Base-by-base conservation (phyloP, 1,139 yeast genomes). In the Diutina ranongensis region DNA sequence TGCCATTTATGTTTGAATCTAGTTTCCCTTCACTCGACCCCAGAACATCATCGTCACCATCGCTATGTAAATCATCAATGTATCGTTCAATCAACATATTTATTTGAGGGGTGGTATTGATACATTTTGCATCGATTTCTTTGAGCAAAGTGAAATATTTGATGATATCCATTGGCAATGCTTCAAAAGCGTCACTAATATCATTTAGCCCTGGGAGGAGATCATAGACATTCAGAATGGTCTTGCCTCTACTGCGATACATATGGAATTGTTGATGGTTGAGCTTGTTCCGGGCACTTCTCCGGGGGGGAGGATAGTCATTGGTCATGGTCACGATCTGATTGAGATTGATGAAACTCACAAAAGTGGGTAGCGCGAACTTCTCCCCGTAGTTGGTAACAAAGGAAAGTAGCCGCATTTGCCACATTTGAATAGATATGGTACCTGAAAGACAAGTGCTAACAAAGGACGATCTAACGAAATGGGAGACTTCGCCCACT, bases 71-170 rank as follows among this genome's bases (percentile, higher is more conserved):
- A 21, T 55, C 54, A 13, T 64, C 67, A 49, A 82, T 66, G 57
- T 85, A 83, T 48, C 65, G 62, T 44, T 69, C 68, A 46, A 88
- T 83, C 51, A 74, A 70, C 15, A 67, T 61, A 49, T 79, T 77
- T 50, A 89, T 70, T 53, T 72, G 68, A 0, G 96, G 96, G 21
- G 83, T 71, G 0, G 86, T 72, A 49, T 78, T 73, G 44, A 84
- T 84, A 60, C 95, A 87, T 62, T 92, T 89, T 50, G 97, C 97
- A 57, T 89, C 97, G 47, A 92, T 88, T 59, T 92, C 98, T 58
- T 88, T 85, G 52, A 92, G 68, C 25, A 88, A 68, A 0, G 98
- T 92, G 61, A 89, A 80, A 59, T 89, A 92, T 48, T 92, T 78
- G 46, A 88, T 77, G 46, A 87, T 71, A 54, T 88, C 97, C 49